Evolutionary conservation across 768 basidiomycete species (phyloP).

Genomic region (Suillus spraguei): DNA sequence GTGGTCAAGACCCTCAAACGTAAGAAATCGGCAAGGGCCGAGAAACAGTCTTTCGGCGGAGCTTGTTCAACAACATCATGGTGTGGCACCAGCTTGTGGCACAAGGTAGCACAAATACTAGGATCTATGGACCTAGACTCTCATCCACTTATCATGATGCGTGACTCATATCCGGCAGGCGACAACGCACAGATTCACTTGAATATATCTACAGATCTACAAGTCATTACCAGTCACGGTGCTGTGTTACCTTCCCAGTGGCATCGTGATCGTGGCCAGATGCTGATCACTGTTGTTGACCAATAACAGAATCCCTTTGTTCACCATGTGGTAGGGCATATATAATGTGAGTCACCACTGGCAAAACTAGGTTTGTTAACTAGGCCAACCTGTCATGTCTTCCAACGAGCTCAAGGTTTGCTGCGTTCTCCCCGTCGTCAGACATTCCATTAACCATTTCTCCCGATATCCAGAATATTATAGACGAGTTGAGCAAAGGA

Average conservation of each 20-base stretch:
- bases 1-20: slow-evolving; percentile 33
- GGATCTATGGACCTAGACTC: background rate
- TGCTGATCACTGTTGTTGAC: background rate
- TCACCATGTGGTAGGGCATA: background rate
- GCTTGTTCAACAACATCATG: too few relatives aligned
- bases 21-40: background rate
- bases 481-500: slow-evolving; percentile 26
- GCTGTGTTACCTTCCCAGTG: too few relatives aligned
- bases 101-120: too few relatives aligned
- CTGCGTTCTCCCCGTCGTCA: slow-evolving; percentile 4
- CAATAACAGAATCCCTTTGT: background rate
- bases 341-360: background rate
- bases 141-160: background rate
- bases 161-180: too few relatives aligned
- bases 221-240: too few relatives aligned
- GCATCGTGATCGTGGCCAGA: background rate
- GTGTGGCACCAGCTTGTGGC: too few relatives aligned
- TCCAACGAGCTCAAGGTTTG: slow-evolving; percentile 24
- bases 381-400: slow-evolving; percentile 16
- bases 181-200: too few relatives aligned
- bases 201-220: too few relatives aligned
- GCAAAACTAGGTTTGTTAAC: background rate
- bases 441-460: background rate
- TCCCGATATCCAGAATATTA: slow-evolving; percentile 3
- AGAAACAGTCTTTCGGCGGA: too few relatives aligned